Evolutionary conservation across 2,329 filamentous ascomycete species (phyloP).

Genomic region (Alternaria incomplexa): DNA sequence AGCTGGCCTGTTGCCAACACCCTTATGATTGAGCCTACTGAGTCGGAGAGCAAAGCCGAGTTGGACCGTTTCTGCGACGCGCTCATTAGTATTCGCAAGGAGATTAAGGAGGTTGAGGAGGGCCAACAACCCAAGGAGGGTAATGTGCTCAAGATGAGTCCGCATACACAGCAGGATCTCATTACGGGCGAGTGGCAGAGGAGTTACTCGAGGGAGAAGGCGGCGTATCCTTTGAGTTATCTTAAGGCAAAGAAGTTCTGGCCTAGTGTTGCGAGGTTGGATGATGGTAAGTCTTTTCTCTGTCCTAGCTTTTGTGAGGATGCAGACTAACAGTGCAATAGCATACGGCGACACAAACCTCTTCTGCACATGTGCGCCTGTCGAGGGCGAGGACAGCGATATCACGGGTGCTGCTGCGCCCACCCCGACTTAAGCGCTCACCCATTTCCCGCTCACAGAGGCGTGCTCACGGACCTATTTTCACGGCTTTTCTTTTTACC

Average conservation of each 20-base stretch:
- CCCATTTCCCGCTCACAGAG: no score
- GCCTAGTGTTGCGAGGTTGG: constrained; percentile 83
- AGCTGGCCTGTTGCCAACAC: constrained; percentile 94
- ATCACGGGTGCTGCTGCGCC: constrained; percentile 46
- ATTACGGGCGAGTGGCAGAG: constrained; percentile 79
- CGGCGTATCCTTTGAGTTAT: constrained; percentile 84
- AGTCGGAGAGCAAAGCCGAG: constrained; percentile 90
- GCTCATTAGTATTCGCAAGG: constrained; percentile 81
- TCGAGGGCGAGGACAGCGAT: constrained; percentile 58
- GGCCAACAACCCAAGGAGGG: constrained; percentile 74
- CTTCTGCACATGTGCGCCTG: constrained; percentile 91
- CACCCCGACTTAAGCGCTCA: no score
- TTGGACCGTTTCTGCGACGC: constrained; percentile 93
- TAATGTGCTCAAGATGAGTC: constrained; percentile 88
- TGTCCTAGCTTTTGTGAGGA: no score
- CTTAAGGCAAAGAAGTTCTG: constrained; percentile 97
- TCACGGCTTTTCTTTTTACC: background rate
- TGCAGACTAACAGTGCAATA: constrained; percentile 49
- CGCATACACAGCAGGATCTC: constrained; percentile 84
- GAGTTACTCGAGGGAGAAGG: constrained; percentile 79
- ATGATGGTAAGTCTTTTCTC: constrained; percentile 72
- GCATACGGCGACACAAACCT: constrained; percentile 91
- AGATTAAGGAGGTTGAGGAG: constrained; percentile 84
- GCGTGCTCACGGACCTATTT: no score
- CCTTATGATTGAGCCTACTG: constrained; percentile 97